These are phyloP conservation scores for Alternaria metachromatica DNA, from an alignment of 2,329 filamentous ascomycete genomes.

Conservation along the genomic window DNA sequence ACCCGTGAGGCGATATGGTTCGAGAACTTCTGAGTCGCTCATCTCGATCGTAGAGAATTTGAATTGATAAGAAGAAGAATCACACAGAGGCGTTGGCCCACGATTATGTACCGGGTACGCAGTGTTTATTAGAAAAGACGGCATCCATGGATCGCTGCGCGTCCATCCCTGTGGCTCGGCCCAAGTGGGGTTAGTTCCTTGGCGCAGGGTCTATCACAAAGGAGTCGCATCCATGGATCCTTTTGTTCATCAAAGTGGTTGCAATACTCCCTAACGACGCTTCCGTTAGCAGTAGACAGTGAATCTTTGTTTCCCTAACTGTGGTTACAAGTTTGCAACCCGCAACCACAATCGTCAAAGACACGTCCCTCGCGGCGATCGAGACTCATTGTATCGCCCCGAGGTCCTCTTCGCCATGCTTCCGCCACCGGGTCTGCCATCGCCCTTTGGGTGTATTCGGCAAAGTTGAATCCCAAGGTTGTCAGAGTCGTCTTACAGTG, in stretches of 20 bases:
- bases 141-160: not conserved
- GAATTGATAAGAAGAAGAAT: not conserved
- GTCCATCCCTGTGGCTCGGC: not conserved
- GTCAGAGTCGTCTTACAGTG: too few relatives aligned
- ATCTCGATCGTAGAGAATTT: not conserved
- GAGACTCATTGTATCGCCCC: too few relatives aligned
- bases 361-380: not conserved
- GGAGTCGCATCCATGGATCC: not conserved
- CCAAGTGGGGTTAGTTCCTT: not conserved
- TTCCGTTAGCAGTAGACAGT: not conserved
- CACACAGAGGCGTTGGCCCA: not conserved
- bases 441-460: too few relatives aligned
- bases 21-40: not conserved
- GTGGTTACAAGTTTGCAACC: not conserved
- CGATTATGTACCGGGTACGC: not conserved
- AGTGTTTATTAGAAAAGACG: not conserved
- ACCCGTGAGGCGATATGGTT: not conserved
- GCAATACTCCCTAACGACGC: not conserved
- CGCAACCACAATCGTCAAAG: not conserved
- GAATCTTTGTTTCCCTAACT: not conserved
- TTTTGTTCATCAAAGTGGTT: not conserved
- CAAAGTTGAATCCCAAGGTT: too few relatives aligned
- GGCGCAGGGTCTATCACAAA: not conserved
- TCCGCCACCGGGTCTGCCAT: too few relatives aligned
- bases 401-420: too few relatives aligned